Conservation (phyloP, 1,139 yeast genomes). For the Lodderomyces jiufengensis region DNA sequence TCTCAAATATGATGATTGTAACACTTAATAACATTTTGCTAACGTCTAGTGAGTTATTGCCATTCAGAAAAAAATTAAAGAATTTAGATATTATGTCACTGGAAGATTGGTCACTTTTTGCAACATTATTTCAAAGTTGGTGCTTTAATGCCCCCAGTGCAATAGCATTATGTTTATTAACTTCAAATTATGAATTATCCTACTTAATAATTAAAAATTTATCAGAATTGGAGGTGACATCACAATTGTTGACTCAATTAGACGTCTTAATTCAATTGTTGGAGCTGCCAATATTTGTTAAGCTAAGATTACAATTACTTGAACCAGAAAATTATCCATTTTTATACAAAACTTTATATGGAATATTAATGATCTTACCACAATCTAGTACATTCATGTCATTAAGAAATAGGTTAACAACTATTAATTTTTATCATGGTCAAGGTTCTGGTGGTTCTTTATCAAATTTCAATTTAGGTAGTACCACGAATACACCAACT, state of each 20-base stretch:
- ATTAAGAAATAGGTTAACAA: slow-evolving; percentile 63
- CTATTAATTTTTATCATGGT: slow-evolving; percentile 13
- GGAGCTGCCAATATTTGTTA: slow-evolving; percentile 83
- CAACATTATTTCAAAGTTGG: slow-evolving; percentile 85
- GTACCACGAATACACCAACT: slow-evolving; percentile 21
- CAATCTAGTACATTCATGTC: slow-evolving; percentile 91
- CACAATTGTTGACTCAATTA: slow-evolving; percentile 68
- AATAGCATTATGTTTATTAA: slow-evolving; percentile 75
- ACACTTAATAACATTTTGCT: slow-evolving; percentile 82
- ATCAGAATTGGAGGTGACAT: slow-evolving; percentile 72
- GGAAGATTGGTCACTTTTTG: slow-evolving; percentile 72
- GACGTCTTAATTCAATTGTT: slow-evolving; percentile 77
- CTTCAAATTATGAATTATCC: slow-evolving; percentile 89
- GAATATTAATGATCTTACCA: slow-evolving; percentile 89
- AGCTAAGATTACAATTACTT: slow-evolving; percentile 77
- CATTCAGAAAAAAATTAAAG: slow-evolving; percentile 65
- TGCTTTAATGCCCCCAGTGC: slow-evolving; percentile 90
- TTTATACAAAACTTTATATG: slow-evolving; percentile 84
- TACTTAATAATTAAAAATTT: slow-evolving; percentile 72
- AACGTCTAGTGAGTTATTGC: slow-evolving; percentile 79
- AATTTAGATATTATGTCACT: slow-evolving; percentile 40
- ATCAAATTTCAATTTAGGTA: slow-evolving; percentile 6
- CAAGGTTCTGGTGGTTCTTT: slow-evolving; percentile 2
- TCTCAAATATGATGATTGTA: slow-evolving; percentile 79
- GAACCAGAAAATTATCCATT: slow-evolving; percentile 85